Base-by-base conservation (phyloP, 169 alveolate species). In the Besnoitia besnoiti region DNA sequence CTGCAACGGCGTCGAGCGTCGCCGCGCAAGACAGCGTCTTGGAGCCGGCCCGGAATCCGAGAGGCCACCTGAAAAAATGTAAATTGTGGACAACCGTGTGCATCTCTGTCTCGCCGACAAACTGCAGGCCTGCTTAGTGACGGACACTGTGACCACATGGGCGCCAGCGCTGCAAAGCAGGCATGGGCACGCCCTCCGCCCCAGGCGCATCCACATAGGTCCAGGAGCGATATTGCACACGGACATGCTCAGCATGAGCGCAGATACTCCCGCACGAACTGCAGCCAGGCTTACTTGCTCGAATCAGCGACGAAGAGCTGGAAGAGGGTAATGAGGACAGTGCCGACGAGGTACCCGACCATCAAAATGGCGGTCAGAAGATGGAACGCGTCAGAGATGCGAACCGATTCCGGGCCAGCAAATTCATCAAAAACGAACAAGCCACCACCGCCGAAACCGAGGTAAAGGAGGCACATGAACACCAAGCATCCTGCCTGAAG, bases 31-130 rank as follows among this genome's bases (percentile, higher is more conserved):
- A 93, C 85, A 97, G 91, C 55, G 96, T 90, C 94, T 97, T 97
- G 30, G 98, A 97, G 35, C 98, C 98, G 33, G 98, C 96, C 85
- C 98, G 84, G 92, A 97, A 97, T 12, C 98, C 98, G 27, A 97
- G 62, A 10, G 95, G 96, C 51, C 96, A 90, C 85, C 96, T 94
- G 77, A 33, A n/a, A 49, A 51, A 37, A 87, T 1, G 40, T 27
- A 46, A 42, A 51, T n/a, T n/a, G n/a, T n/a, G n/a, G n/a, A n/a
- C n/a, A n/a, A n/a, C n/a, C n/a, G n/a, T n/a, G n/a, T n/a, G n/a
- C n/a, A n/a, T n/a, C n/a, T n/a, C n/a, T n/a, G n/a, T n/a, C n/a
- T n/a, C n/a, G n/a, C n/a, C n/a, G n/a, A n/a, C n/a, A n/a, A n/a
- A n/a, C n/a, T n/a, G n/a, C n/a, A n/a, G n/a, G n/a, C n/a, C n/a